phyloP scores from a whole-genome alignment of 352 stramenopile species.

The Globisporangium yorkense region DNA sequence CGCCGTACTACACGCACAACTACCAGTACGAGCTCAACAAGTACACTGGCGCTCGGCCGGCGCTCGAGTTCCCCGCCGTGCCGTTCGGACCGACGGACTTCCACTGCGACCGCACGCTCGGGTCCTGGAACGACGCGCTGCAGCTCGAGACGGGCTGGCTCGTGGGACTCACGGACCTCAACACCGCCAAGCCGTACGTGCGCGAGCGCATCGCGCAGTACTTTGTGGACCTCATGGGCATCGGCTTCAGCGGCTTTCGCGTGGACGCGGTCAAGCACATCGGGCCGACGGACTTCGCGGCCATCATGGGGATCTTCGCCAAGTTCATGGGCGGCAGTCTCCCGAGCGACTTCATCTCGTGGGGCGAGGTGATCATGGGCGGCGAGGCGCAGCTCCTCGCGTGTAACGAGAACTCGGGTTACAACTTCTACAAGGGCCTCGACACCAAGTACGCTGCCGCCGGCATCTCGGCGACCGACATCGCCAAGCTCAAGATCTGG shows the following conservation, averaged over 20 bases:
- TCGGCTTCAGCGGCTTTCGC: constrained; percentile 63
- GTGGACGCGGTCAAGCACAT: constrained; percentile 71
- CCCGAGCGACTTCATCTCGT: constrained; percentile 58
- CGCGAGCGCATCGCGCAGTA: constrained; percentile 65
- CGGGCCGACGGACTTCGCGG: constrained; percentile 33
- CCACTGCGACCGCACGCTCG: constrained; percentile 45
- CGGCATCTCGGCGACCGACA: constrained; percentile 43
- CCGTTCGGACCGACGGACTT: constrained; percentile 55
- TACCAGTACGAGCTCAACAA: constrained; percentile 31
- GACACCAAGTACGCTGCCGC: constrained; percentile 33
- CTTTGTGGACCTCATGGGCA: constrained; percentile 60
- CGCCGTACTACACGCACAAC: constrained; percentile 43
- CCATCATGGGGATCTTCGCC: constrained; percentile 45
- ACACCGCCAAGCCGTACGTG: constrained; percentile 53
- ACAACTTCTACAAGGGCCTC: constrained; percentile 61
- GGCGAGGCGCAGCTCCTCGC: constrained; percentile 35
- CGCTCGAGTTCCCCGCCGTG: constrained; percentile 55
- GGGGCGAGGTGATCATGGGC: constrained; percentile 42
- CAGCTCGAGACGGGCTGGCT: constrained; percentile 42
- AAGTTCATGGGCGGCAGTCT: constrained; percentile 56
- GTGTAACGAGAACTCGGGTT: constrained; percentile 45
- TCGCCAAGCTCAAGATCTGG: constrained; percentile 76
- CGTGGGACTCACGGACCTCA: constrained; percentile 36
- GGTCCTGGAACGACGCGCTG: constrained; percentile 29
- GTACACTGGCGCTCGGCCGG: constrained; percentile 36